Evolutionary conservation across 2,329 filamentous ascomycete species (phyloP), one percentile per base, ranked within the genome.

Genomic region (Aspergillus caelatus): DNA sequence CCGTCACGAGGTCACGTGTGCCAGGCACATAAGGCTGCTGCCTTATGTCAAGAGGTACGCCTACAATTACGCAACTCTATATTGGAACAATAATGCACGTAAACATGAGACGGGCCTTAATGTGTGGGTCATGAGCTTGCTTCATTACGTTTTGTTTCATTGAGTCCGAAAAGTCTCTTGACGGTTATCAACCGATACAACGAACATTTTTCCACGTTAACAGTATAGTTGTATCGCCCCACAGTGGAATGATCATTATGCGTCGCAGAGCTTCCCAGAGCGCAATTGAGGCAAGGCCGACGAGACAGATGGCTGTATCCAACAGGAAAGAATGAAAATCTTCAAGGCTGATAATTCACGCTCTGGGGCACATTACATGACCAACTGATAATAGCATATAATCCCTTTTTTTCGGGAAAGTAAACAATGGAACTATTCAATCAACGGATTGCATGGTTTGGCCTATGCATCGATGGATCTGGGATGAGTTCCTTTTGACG

Each of bases 1-100:
- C 67, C 62, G 71, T 77, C 76, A 69, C 76, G 76, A 75, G 48
- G 60, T 78, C 76, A 78, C 75, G 76, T 78, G 76, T 2, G 12
- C 26, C 43, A 60, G 58, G 57, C 46, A 60, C n/a, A 55, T 23
- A 3, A 55, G n/a, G 52, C 52, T 52, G 48, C 28, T 52, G 48
- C 48, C 48, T 52, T 52, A n/a, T n/a, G n/a, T n/a, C n/a, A 34
- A 52, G 26, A 16, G 28, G 19, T 34, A 12, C 32, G 46, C 26
- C 26, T n/a, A 52, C 19, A 11, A 32, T n/a, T 12, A 52, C 28
- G 28, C 43, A 46, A 26, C 12, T 12, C 45, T 48, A 16, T 23
- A 48, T 28, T 23, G 14, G 45, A 26, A 16, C n/a, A 48, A 26
- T 23, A 48, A 9, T 8, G 12, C 5, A 48, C 14, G 16, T 16